Evolutionary conservation across 1,139 yeast species (phyloP), one percentile per base, ranked within the genome.

Genomic region (Dujonia santamariae): DNA sequence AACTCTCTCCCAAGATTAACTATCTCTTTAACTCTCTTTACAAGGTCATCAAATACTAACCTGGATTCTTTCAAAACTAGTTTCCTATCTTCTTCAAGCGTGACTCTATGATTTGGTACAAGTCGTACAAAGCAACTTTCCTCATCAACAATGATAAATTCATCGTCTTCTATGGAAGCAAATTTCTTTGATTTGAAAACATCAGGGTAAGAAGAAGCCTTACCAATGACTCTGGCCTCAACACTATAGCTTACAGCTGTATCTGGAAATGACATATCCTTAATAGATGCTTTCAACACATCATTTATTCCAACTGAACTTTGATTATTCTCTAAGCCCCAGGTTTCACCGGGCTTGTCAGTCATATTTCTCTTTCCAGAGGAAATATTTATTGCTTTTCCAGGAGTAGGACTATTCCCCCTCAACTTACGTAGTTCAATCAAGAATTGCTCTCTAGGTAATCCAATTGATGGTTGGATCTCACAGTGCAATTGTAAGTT

Each of bases 141-240:
- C 17, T 54, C 57, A 19, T 48, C 51, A 2, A 55, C 43, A 13
- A 56, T 42, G 14, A 56, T 41, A 29, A 47, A 54, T 38, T 56
- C 56, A 21, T 51, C 51, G 4, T 37, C 26, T n/a, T n/a, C n/a
- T n/a, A n/a, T n/a, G n/a, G n/a, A n/a, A n/a, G n/a, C n/a, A n/a
- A n/a, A n/a, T 17, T 16, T 23, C 2, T 12, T 19, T 4, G 20
- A 11, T 13, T 36, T 19, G 17, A 28, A 36, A 7, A 38, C 46
- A 6, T 29, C 20, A 3, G 47, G 46, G 33, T 53, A 56, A 30
- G 52, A 54, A 8, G 57, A 54, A 11, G 67, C 66, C 34, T 62
- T 56, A 27, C 74, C 74, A 33, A 69, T 61, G 28, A 68, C 60
- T 42, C 72, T 53, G 3, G 68, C 67, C 26, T 59, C 57, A 2